phyloP scores from a whole-genome alignment of 768 basidiomycete species.

The Boletellus ananas region DNA sequence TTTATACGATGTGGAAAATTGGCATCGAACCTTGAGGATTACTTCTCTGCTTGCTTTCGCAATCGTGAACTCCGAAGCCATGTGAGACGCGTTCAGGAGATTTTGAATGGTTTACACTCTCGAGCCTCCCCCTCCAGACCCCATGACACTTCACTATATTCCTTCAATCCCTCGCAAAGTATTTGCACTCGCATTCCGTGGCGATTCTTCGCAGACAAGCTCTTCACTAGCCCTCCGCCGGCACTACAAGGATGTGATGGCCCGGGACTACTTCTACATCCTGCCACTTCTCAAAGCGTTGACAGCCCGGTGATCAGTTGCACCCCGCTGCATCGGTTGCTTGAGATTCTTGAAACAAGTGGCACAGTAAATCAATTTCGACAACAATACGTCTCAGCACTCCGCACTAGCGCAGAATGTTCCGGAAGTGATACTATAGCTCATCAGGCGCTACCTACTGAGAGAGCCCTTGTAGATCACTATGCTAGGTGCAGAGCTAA shows the following conservation, averaged over 20 bases:
- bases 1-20: constrained; percentile 1
- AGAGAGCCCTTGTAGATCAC: not conserved
- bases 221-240: too few species aligned
- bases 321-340: too few species aligned
- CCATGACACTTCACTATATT: not conserved
- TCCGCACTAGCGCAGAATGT: not conserved
- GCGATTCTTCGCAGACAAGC: too few species aligned
- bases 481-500: not conserved
- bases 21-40: not conserved
- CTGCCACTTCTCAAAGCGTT: too few species aligned
- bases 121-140: not conserved
- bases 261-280: too few species aligned
- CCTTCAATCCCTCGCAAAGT: not conserved
- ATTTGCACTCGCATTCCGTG: too few species aligned
- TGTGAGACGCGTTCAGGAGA: not conserved
- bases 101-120: not conserved
- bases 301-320: too few species aligned
- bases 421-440: not conserved
- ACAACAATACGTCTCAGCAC: not conserved
- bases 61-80: constrained; percentile 7
- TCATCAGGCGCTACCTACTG: not conserved
- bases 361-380: not conserved
- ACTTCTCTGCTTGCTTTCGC: constrained; percentile 14
- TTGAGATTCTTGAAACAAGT: constrained; percentile 31
- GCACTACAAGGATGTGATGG: too few species aligned